Evolutionary conservation across 305 asterid species (phyloP).

Genomic region (Fraxinus floribunda): DNA sequence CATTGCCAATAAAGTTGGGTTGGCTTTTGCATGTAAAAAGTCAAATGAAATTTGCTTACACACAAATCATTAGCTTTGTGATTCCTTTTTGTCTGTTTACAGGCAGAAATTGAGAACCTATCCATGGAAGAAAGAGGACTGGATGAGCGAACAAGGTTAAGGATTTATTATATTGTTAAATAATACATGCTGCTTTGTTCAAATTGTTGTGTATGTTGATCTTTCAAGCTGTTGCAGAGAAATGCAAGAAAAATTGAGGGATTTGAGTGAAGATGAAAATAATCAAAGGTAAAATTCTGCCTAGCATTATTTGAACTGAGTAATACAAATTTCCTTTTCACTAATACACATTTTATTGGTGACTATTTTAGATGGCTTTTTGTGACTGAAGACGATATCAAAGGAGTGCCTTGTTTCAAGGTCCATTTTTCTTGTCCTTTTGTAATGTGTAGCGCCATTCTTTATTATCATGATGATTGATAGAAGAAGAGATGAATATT

Average conservation of each 20-base stretch:
- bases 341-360: constrained; percentile 25
- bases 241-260: constrained; percentile 77
- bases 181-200: constrained; percentile 21
- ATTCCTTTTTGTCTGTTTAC: constrained; percentile 35
- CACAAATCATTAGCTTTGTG: constrained; percentile 14
- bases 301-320: constrained; percentile 11
- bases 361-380: constrained; percentile 75
- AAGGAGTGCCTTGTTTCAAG: constrained; percentile 79
- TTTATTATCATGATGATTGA: not conserved
- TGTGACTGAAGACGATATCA: constrained; percentile 93
- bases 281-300: constrained; percentile 56
- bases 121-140: constrained; percentile 73
- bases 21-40: not conserved
- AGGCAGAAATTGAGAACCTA: constrained; percentile 87
- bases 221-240: constrained; percentile 54
- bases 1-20: not conserved
- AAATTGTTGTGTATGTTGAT: constrained; percentile 27
- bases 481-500: not conserved
- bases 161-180: constrained; percentile 18
- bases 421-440: constrained; percentile 38
- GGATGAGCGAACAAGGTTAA: constrained; percentile 77
- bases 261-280: constrained; percentile 74
- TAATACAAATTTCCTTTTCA: constrained; percentile 15
- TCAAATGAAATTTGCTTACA: not conserved
- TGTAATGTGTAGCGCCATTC: constrained; percentile 1